Base-by-base conservation (phyloP, 345 rosid species). In the Camelina laxa region DNA sequence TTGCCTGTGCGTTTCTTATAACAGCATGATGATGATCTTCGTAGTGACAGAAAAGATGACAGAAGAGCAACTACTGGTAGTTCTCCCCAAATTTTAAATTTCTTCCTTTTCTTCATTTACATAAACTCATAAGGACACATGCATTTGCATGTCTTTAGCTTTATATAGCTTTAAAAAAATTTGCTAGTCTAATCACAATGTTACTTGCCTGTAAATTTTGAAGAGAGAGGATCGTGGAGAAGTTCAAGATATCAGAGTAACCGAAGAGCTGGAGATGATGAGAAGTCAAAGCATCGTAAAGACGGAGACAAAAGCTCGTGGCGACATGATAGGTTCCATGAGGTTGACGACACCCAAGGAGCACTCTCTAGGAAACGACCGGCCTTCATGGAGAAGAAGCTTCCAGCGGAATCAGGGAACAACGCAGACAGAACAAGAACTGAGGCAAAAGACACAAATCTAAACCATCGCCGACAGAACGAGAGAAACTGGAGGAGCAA, bases 1-100 rank as follows among this genome's bases (percentile, higher is more conserved):
- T 87, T 92, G 87, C 92, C 85, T 90, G 84, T 92, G 80, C 83
- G 53, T 91, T 87, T 91, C 82, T 88, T 85, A 73, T 88, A 84
- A 89, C 91, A 96, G 99, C 94, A 85, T 24, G 92, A 92, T 24
- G 92, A 92, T 84, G 96, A 86, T 70, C 94, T 86, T 72, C 83
- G 81, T 85, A 82, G 27, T 81, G 79, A 86, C 39, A 74, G 86
- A 73, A 91, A 80, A 82, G 91, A 57, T 79, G 93, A 85, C 81
- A 86, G 87, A 82, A 82, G 86, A 83, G 76, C 76, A 19, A 79
- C 84, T 81, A 59, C 75, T 44, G 99, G 98, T 96, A 73, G 81
- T 81, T 22, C 5, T 58, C 45, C 27, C 53, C 24, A 9, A 39
- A 41, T 22, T 41, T 1, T 21, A 27, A 21, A 8, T 45, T 24